Evolutionary conservation across 352 stramenopile genomes (phyloP).

Genomic region (Phytophthora meadii): DNA sequence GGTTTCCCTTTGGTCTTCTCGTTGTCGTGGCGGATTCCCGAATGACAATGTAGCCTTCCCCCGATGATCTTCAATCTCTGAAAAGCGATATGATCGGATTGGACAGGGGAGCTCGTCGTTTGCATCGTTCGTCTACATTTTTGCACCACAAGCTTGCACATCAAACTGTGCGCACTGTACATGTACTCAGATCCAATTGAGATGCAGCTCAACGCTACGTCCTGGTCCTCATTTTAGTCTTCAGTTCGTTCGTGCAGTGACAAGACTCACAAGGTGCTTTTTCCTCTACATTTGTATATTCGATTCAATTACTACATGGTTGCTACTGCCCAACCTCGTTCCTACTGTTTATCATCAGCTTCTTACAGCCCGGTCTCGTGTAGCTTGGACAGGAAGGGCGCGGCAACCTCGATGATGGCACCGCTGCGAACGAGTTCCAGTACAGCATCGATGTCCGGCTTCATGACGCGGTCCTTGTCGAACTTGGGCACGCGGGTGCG

Average conservation of each 20-base stretch:
- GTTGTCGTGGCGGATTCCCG: slow-evolving; percentile 6
- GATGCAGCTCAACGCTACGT: too few relatives aligned
- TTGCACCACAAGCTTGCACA: slow-evolving; percentile 18
- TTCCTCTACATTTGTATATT: too few relatives aligned
- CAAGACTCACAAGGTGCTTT: too few relatives aligned
- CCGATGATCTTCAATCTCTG: slow-evolving; percentile 1
- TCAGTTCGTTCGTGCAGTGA: too few relatives aligned
- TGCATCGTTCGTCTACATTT: slow-evolving; percentile 8
- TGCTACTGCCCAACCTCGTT: neutral
- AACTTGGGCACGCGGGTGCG: slow-evolving; percentile 62
- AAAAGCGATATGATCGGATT: slow-evolving; percentile 10
- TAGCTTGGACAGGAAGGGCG: slow-evolving; percentile 64
- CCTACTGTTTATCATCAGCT: neutral
- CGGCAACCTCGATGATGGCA: slow-evolving; percentile 62
- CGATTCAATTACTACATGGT: slow-evolving; percentile 4
- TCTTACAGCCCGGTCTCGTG: slow-evolving; percentile 52
- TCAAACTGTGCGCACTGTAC: neutral
- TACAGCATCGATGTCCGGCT: slow-evolving; percentile 88
- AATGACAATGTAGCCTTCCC: slow-evolving; percentile 1
- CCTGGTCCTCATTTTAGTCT: too few relatives aligned
- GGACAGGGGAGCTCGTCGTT: neutral
- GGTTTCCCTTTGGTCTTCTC: neutral
- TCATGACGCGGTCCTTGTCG: slow-evolving; percentile 89
- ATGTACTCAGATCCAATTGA: too few relatives aligned
- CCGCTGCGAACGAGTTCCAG: slow-evolving; percentile 81